A percentile compares a stretch with the other conserved stretches of the same genome.
These are phyloP conservation scores for Trichoderma sp. DNA, from an alignment of 2,329 filamentous ascomycete species.

Conservation along the genomic window DNA sequence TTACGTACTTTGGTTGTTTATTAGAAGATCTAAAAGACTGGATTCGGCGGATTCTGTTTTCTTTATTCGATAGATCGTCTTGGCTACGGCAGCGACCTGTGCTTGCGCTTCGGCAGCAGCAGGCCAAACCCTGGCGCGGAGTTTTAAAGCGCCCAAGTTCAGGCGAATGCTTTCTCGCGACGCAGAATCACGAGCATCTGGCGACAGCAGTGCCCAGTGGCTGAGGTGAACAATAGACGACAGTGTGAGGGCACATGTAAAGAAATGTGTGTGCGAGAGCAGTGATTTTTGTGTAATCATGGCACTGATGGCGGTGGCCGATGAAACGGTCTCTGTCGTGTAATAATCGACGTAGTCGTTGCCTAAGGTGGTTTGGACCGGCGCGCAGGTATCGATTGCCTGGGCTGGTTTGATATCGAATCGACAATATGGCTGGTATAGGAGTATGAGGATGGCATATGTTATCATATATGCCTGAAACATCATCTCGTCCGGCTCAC, in stretches of 20 bases:
- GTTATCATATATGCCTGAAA: not conserved
- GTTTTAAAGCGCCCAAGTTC: not conserved
- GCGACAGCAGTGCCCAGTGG: not conserved
- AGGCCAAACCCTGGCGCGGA: not conserved
- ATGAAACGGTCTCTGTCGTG: not conserved
- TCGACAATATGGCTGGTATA: not conserved
- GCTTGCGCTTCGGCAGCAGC: not conserved
- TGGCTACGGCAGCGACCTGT: not conserved
- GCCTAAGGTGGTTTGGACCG: not conserved
- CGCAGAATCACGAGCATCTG: not conserved
- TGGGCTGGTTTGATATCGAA: not conserved
- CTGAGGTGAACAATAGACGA: not conserved
- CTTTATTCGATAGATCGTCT: not conserved
- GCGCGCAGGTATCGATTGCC: not conserved
- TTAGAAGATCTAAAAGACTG: not conserved
- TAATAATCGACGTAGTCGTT: not conserved
- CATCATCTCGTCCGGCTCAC: not conserved
- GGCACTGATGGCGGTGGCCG: not conserved
- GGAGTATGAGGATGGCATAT: not conserved
- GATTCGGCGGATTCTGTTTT: not conserved
- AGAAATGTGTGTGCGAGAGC: not conserved
- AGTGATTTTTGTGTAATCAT: not conserved
- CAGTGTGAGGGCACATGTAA: not conserved
- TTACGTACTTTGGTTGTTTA: not conserved
- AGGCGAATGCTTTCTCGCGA: not conserved